Evolutionary conservation across 345 rosid genomes (phyloP).

Genomic region (Alliaria petiolata): DNA sequence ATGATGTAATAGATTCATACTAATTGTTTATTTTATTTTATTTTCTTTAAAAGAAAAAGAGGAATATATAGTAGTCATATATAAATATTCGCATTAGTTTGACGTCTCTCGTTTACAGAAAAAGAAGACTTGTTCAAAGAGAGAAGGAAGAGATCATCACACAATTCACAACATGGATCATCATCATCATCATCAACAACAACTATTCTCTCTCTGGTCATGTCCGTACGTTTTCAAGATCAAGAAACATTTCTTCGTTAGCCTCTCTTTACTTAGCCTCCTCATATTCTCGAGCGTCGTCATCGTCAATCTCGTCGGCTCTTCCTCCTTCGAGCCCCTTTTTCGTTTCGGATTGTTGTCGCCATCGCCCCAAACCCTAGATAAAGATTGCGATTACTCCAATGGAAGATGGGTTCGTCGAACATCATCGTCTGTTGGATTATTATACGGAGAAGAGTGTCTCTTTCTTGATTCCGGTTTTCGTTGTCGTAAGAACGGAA

Average conservation of each 20-base stretch:
- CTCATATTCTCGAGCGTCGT: constrained; percentile 38
- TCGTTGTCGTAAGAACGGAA: constrained; percentile 57
- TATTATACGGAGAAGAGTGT: constrained; percentile 54
- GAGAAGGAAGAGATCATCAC: constrained; percentile 14
- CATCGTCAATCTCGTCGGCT: constrained; percentile 21
- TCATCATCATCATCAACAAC: constrained; percentile 26
- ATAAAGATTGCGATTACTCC: constrained; percentile 50
- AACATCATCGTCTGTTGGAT: constrained; percentile 20
- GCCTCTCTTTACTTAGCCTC: constrained; percentile 29
- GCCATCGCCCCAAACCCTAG: neutral
- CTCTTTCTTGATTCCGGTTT: constrained; percentile 85
- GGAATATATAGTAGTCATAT: neutral
- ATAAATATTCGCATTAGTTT: neutral
- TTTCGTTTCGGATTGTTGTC: constrained; percentile 24
- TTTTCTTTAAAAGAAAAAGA: neutral
- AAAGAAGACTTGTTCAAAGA: constrained; percentile 32
- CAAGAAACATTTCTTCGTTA: constrained; percentile 33
- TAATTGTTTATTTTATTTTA: too few relatives aligned
- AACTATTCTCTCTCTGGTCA: constrained; percentile 17
- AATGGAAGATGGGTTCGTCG: constrained; percentile 67
- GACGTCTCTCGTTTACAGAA: neutral
- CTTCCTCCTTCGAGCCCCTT: constrained; percentile 7
- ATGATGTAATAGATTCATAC: neutral
- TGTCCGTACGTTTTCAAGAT: constrained; percentile 25
- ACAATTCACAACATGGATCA: constrained; percentile 26